Base-by-base conservation (phyloP, 2,329 filamentous ascomycete species). In the Clarireedia hainanense region DNA sequence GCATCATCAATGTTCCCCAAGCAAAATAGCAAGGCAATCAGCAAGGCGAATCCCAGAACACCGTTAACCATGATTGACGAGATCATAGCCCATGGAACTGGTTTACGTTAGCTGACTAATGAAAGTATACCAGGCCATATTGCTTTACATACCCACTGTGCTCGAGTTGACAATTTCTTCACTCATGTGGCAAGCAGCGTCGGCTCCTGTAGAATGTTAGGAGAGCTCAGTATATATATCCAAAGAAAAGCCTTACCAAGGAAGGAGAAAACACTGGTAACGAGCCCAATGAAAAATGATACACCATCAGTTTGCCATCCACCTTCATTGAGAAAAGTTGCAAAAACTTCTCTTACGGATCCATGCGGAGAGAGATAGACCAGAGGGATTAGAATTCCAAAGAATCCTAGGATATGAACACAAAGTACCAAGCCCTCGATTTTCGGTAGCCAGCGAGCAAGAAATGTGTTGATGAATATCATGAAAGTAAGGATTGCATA, bases 51-150 rank as follows among this genome's bases (percentile, higher is more conserved):
- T 2, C 75, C 76, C 1, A 78, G 64, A 2, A 61, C 60, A 1
- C 75, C 77, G 57, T 79, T 79, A 56, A 78, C 68, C 14, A 73
- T 48, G 52, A 75, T 70, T 3, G 73, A 73, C 40, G 70, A 70
- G 10, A 80, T 69, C 59, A 80, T 77, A 4, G 49, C 43, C 49
- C 46, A 46, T 49, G 57, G 57, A 46, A 58, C 39, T n/a, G 10
- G 10, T 34, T 4, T 17, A 42, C 7, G 39, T 17, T 58, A 53
- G 7, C 52, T 50, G 27, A 43, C 52, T 20, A 53, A 50, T n/a
- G 57, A 58, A 9, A 62, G 54, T 47, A 51, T 63, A 56, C 50
- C 56, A 36, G n/a, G 59, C 50, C 39, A 55, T 58, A 30, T 55
- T 50, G 48, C 51, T 57, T 14, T 62, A n/a, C n/a, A 42, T 42